Evolutionary conservation across 1,284 basidiomycete genomes (phyloP).

Genomic region (Taiwanofungus camphoratus): DNA sequence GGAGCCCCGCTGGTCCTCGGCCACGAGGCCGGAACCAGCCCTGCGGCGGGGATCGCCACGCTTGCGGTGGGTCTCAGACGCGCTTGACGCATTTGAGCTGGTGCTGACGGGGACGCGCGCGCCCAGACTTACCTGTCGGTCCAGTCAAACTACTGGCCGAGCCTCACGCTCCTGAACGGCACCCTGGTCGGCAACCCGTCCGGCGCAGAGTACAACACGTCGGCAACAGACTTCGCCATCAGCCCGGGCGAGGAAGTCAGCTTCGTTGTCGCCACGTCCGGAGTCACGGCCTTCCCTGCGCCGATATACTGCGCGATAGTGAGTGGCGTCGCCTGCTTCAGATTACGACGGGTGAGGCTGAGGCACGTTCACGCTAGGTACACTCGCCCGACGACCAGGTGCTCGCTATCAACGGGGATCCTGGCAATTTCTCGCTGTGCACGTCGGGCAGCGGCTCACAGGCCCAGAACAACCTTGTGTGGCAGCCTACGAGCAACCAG

Average conservation of each 20-base stretch:
- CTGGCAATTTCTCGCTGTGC: background rate
- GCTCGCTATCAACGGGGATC: background rate
- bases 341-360: background rate
- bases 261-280: background rate
- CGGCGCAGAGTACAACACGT: background rate
- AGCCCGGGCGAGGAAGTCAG: background rate
- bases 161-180: background rate
- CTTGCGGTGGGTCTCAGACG: no score
- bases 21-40: background rate
- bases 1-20: slow-evolving; percentile 11
- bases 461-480: background rate
- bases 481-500: background rate
- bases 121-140: background rate
- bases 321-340: background rate
- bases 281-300: background rate
- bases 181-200: background rate
- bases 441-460: background rate
- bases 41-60: slow-evolving; percentile 1
- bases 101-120: no score
- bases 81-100: no score
- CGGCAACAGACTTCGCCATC: background rate
- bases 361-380: background rate
- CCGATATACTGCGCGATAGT: background rate
- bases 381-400: background rate
- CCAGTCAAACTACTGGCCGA: background rate